Evolutionary conservation across 2,329 filamentous ascomycete species (phyloP).

Genomic region (Westerdykella sp.): DNA sequence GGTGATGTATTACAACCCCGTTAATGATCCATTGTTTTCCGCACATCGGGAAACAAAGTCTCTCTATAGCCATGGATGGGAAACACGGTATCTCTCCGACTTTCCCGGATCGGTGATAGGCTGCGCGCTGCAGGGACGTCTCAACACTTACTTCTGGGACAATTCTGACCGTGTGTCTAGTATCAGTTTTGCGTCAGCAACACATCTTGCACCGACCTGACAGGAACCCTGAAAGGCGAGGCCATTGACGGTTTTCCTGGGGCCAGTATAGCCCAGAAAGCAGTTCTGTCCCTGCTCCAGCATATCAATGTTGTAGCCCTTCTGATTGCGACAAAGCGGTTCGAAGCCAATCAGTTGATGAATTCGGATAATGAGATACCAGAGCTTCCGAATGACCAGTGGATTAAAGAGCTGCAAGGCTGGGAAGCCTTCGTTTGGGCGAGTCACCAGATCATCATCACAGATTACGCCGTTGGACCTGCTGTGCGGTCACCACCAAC

Average conservation of each 20-base stretch:
- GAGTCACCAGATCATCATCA: slow-evolving; percentile 8
- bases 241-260: slow-evolving; percentile 8
- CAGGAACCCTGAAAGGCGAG: slow-evolving; percentile 2
- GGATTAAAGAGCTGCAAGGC: slow-evolving; percentile 13
- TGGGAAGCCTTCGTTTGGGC: slow-evolving; percentile 16
- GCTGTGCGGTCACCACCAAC: neutral
- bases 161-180: slow-evolving; percentile 1
- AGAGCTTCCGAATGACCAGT: slow-evolving; percentile 13
- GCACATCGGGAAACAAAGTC: slow-evolving; percentile 2
- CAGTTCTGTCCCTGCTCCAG: slow-evolving; percentile 2
- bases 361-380: neutral
- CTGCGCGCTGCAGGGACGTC: slow-evolving; percentile 4
- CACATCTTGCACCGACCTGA: slow-evolving; percentile 8
- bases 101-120: slow-evolving; percentile 1
- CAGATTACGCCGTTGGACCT: slow-evolving; percentile 12
- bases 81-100: slow-evolving; percentile 3
- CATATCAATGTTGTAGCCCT: neutral
- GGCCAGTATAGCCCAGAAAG: slow-evolving; percentile 10
- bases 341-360: neutral
- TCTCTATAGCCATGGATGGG: slow-evolving; percentile 1
- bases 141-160: neutral
- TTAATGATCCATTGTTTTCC: slow-evolving; percentile 6
- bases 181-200: slow-evolving; percentile 8
- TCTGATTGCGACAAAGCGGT: neutral
- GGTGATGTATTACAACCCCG: slow-evolving; percentile 3